A percentile compares a stretch with the other conserved stretches of the same genome.
Conservation (phyloP, 2,329 filamentous ascomycete species). For the Ustulina deusta region DNA sequence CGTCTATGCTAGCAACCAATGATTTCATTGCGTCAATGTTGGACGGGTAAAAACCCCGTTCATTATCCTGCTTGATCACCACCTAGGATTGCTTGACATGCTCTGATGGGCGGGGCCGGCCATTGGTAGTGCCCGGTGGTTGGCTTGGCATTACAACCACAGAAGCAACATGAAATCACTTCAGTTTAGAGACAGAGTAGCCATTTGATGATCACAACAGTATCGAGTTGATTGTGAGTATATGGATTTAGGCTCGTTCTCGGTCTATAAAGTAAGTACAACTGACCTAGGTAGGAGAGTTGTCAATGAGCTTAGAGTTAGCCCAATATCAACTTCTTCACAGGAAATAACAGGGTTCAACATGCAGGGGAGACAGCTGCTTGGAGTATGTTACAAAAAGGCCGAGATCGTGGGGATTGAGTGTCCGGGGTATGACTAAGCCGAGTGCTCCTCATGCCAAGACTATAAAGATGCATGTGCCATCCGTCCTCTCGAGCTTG, state of each 20-base stretch:
- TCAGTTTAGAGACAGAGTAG: background rate
- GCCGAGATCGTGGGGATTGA: constrained; percentile 11
- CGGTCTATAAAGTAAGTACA: background rate
- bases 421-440: background rate
- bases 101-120: constrained; percentile 1
- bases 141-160: background rate
- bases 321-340: background rate
- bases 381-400: constrained; percentile 24
- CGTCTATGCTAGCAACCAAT: background rate
- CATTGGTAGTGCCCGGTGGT: too few species aligned
- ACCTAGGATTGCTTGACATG: constrained; percentile 36
- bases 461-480: constrained; percentile 32
- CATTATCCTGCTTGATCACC: constrained; percentile 45
- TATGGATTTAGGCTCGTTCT: background rate
- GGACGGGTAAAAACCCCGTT: constrained; percentile 39
- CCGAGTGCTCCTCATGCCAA: constrained; percentile 26
- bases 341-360: constrained; percentile 19
- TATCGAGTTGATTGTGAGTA: background rate
- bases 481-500: constrained; percentile 10
- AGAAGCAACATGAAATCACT: background rate
- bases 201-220: background rate
- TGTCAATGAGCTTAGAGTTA: constrained; percentile 9
- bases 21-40: constrained; percentile 1
- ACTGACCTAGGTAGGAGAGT: background rate
- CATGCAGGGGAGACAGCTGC: constrained; percentile 25